These are phyloP conservation scores for Darksidea phi DNA, from an alignment of 495 filamentous ascomycete species.

Conservation along the genomic window DNA sequence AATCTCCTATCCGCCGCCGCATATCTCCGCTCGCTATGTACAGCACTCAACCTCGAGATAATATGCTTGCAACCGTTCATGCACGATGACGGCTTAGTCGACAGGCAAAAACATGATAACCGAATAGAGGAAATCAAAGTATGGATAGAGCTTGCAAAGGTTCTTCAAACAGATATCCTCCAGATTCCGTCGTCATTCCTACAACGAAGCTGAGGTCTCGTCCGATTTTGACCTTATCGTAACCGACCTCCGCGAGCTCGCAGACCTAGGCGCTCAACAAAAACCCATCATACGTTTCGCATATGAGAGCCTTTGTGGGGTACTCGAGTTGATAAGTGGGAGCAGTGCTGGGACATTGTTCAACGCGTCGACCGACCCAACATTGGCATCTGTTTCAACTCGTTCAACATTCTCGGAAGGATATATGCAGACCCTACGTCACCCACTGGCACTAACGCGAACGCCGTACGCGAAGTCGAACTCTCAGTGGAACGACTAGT, in stretches of 20 bases:
- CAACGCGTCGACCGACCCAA: conserved; percentile 63
- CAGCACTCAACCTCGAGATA: conserved; percentile 58
- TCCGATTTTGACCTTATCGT: conserved; percentile 60
- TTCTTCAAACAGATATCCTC: conserved; percentile 67
- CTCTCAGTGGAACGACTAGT: conserved; percentile 59
- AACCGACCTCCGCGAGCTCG: conserved; percentile 61
- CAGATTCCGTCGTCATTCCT: conserved; percentile 74
- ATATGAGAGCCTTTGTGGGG: conserved; percentile 79
- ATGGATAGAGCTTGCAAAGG: conserved; percentile 67
- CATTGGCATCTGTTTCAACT: conserved; percentile 78
- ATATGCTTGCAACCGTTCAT: conserved; percentile 76
- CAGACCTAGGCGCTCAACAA: conserved; percentile 60
- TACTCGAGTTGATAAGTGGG: conserved; percentile 70
- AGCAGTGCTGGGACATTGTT: conserved; percentile 69
- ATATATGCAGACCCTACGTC: conserved; percentile 69
- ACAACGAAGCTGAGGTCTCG: conserved; percentile 53
- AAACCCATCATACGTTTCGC: conserved; percentile 64
- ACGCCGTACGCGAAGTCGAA: conserved; percentile 59
- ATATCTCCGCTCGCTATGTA: conserved; percentile 56
- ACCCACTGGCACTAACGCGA: conserved; percentile 52
- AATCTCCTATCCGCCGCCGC: conserved; percentile 54
- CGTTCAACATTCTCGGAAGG: conserved; percentile 74
- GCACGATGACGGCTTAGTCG: conserved; percentile 73
- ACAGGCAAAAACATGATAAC: conserved; percentile 58
- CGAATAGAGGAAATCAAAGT: conserved; percentile 62